Percentiles rank a stretch among this genome's conserved stretches.
Evolutionary conservation across 2,329 filamentous ascomycete species (phyloP).

Genomic region (Tolypocladium ovalisporum): DNA sequence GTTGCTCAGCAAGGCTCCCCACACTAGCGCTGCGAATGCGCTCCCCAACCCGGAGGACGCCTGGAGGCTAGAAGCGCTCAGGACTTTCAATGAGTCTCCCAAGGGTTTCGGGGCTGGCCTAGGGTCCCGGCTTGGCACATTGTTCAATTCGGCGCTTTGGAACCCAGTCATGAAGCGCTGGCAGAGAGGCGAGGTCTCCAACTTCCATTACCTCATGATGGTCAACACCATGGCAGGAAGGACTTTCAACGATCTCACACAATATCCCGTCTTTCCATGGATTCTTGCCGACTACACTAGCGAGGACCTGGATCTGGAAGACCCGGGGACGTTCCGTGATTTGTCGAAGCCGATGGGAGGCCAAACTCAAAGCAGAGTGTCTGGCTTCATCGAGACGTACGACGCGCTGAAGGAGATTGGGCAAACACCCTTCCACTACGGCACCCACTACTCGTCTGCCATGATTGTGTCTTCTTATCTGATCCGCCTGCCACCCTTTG

Average conservation of each 20-base stretch:
- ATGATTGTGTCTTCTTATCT: slow-evolving; percentile 98
- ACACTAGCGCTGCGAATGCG: slow-evolving; percentile 59
- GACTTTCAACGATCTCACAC: slow-evolving; percentile 95
- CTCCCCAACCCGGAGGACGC: slow-evolving; percentile 73
- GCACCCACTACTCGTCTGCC: slow-evolving; percentile 95
- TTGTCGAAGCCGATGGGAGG: slow-evolving; percentile 94
- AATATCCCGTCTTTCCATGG: slow-evolving; percentile 98
- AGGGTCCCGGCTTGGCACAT: slow-evolving; percentile 81
- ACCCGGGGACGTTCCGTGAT: slow-evolving; percentile 81
- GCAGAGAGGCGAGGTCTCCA: slow-evolving; percentile 91
- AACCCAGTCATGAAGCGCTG: slow-evolving; percentile 82
- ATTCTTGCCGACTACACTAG: slow-evolving; percentile 92
- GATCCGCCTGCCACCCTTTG: slow-evolving; percentile 89
- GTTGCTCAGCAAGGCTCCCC: slow-evolving; percentile 68
- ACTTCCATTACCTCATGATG: slow-evolving; percentile 98
- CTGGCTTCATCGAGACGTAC: slow-evolving; percentile 75
- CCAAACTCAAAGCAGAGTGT: slow-evolving; percentile 65
- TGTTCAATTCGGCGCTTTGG: slow-evolving; percentile 75
- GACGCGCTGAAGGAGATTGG: slow-evolving; percentile 84
- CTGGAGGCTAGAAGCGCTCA: slow-evolving; percentile 83
- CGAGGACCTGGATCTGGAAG: slow-evolving; percentile 75
- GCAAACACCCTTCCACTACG: slow-evolving; percentile 90
- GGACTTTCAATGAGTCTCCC: slow-evolving; percentile 48
- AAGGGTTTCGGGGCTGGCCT: slow-evolving; percentile 65
- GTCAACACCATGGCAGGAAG: slow-evolving; percentile 95